A percentile compares a stretch with the other conserved stretches of the same genome.
Conservation (phyloP, 225 moss, liverwort and hornwort genomes). For the Marchantia paleacea region DNA sequence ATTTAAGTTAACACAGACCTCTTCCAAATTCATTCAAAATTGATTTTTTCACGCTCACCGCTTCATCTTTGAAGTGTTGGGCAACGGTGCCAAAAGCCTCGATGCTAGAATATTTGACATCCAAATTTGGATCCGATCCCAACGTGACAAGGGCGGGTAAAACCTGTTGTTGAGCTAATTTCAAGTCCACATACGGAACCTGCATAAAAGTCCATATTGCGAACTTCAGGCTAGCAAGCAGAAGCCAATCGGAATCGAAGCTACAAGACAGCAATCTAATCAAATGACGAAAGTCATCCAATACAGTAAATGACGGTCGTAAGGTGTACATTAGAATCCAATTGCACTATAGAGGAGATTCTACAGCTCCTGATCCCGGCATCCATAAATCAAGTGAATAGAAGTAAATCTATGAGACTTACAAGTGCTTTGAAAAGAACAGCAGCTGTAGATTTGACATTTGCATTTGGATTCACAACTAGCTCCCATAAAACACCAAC, state of each 20-base stretch:
- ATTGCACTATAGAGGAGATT: background rate
- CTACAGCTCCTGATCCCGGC: too few relatives aligned
- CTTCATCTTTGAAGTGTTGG: slow-evolving; percentile 95
- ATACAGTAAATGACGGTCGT: background rate
- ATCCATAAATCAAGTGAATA: too few relatives aligned
- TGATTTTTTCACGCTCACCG: slow-evolving; percentile 34
- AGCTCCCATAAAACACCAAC: slow-evolving; percentile 91
- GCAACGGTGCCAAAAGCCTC: slow-evolving; percentile 96
- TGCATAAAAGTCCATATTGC: slow-evolving; percentile 20
- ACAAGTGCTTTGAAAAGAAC: slow-evolving; percentile 84
- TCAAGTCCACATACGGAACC: slow-evolving; percentile 84
- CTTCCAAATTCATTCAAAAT: too few relatives aligned
- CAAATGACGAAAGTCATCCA: background rate
- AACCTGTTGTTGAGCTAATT: slow-evolving; percentile 89
- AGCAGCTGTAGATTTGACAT: slow-evolving; percentile 84
- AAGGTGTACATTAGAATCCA: background rate
- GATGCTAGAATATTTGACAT: slow-evolving; percentile 92
- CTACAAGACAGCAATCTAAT: background rate
- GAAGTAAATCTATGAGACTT: slow-evolving; percentile 12
- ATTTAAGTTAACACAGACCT: too few relatives aligned
- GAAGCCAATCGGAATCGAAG: background rate
- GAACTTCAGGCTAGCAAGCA: background rate
- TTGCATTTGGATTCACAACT: slow-evolving; percentile 82
- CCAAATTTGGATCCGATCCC: slow-evolving; percentile 91
- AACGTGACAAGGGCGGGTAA: slow-evolving; percentile 90